Evolutionary conservation across 352 stramenopile species (phyloP).

Genomic region (Phytophthora palmivora): DNA sequence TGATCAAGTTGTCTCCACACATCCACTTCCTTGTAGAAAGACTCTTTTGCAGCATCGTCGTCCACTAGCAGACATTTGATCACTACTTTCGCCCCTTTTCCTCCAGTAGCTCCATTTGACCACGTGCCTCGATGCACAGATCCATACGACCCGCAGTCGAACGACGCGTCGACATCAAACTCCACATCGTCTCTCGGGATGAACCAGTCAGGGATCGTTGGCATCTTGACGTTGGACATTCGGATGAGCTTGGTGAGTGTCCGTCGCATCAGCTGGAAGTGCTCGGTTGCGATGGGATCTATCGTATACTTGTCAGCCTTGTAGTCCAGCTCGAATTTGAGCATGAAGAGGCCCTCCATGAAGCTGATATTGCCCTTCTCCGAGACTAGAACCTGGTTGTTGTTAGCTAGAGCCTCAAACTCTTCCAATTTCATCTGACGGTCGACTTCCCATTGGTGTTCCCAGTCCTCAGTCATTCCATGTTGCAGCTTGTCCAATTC

Average conservation of each 20-base stretch:
- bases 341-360: conserved; percentile 8
- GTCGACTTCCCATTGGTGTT: conserved; percentile 1
- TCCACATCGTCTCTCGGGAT: conserved; percentile 6
- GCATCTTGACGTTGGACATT: not conserved
- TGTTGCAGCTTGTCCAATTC: not conserved
- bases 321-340: conserved; percentile 12
- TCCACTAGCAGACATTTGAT: conserved; percentile 16
- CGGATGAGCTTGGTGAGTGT: not conserved
- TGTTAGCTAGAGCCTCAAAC: conserved; percentile 2
- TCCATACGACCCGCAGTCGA: conserved; percentile 5
- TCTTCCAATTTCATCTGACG: not conserved
- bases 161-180: not conserved
- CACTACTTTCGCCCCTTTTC: conserved; percentile 1
- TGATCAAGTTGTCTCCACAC: conserved; percentile 1
- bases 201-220: conserved; percentile 3
- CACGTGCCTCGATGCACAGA: not conserved
- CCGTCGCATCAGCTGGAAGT: not conserved
- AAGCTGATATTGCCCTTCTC: conserved; percentile 1
- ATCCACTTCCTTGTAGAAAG: conserved; percentile 9
- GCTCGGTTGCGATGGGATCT: not conserved
- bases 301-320: not conserved
- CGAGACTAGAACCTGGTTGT: not conserved
- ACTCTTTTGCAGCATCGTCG: conserved; percentile 4
- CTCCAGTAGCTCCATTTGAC: not conserved
- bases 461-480: not conserved